Conservation (phyloP, 2,329 filamentous ascomycete species). For the Xylariaceae sp. region DNA sequence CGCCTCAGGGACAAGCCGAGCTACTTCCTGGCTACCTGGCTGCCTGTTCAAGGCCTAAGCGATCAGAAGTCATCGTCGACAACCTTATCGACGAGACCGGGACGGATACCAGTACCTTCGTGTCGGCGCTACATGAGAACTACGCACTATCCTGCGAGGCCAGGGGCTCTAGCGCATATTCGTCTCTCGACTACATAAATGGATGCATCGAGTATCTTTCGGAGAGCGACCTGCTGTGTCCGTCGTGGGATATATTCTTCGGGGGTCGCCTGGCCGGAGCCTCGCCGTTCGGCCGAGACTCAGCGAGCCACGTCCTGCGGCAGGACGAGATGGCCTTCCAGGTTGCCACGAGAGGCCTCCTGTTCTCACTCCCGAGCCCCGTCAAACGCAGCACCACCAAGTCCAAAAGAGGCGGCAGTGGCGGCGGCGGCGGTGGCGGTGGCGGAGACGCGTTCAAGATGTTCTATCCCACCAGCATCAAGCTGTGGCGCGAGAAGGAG, state of each 20-base stretch:
- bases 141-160: conserved; percentile 76
- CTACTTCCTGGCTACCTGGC: conserved; percentile 52
- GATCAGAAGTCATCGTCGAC: conserved; percentile 61
- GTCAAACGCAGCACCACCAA: conserved; percentile 61
- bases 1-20: conserved; percentile 37
- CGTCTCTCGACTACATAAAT: conserved; percentile 69
- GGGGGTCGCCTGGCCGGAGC: conserved; percentile 46
- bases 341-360: conserved; percentile 74
- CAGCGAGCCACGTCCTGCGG: conserved; percentile 65
- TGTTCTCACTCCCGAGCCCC: conserved; percentile 78
- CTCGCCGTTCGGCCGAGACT: conserved; percentile 45
- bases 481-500: conserved; percentile 76
- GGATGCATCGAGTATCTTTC: conserved; percentile 83
- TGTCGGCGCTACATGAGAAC: conserved; percentile 88
- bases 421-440: too few species aligned
- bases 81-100: conserved; percentile 86
- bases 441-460: conserved; percentile 68
- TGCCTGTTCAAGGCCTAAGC: conserved; percentile 50
- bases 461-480: conserved; percentile 82
- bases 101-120: conserved; percentile 84
- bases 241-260: conserved; percentile 63
- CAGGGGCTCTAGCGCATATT: conserved; percentile 41
- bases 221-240: conserved; percentile 76
- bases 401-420: conserved; percentile 34
- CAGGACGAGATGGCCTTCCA: conserved; percentile 96